Percentiles rank a stretch among this genome's conserved stretches.
These are phyloP conservation scores for Ceratocystis smalleyi DNA, from an alignment of 2,329 filamentous ascomycete species.

Conservation along the genomic window DNA sequence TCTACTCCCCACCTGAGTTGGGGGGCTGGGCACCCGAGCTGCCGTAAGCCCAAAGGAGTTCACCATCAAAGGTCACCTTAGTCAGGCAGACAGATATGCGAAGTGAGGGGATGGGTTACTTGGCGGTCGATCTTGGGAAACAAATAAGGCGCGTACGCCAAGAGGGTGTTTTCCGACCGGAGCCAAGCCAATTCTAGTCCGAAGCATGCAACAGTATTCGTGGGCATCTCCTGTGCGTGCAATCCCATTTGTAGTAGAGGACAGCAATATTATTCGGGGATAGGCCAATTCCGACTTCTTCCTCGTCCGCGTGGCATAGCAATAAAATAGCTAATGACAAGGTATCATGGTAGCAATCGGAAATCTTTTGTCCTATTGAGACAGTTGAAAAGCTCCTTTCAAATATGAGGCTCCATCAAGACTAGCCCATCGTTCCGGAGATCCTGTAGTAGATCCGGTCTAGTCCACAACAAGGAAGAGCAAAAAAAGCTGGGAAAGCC, in stretches of 20 bases:
- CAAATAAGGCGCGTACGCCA: not conserved
- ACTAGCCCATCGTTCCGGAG: not conserved
- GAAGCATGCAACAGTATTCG: not conserved
- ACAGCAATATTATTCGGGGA: not conserved
- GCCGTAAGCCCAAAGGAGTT: not conserved
- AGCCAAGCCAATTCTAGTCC: not conserved
- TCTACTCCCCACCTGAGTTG: not conserved
- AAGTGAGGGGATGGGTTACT: not conserved
- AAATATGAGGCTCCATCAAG: not conserved
- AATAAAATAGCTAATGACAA: not conserved
- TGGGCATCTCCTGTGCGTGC: not conserved
- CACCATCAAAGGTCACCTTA: not conserved
- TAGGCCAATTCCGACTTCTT: not conserved
- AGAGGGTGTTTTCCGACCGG: not conserved
- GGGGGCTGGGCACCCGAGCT: not conserved
- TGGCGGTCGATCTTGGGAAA: not conserved
- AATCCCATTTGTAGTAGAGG: not conserved
- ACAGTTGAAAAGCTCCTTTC: not conserved
- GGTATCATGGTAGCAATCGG: not conserved
- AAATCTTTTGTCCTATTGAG: not conserved
- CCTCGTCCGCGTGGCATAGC: not conserved
- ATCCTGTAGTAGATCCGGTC: not conserved
- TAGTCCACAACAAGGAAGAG: not conserved
- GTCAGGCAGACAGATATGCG: not conserved
- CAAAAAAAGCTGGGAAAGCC: not conserved